Evolutionary conservation across 495 filamentous ascomycete species (phyloP).

Genomic region (Penicillium roqueforti): DNA sequence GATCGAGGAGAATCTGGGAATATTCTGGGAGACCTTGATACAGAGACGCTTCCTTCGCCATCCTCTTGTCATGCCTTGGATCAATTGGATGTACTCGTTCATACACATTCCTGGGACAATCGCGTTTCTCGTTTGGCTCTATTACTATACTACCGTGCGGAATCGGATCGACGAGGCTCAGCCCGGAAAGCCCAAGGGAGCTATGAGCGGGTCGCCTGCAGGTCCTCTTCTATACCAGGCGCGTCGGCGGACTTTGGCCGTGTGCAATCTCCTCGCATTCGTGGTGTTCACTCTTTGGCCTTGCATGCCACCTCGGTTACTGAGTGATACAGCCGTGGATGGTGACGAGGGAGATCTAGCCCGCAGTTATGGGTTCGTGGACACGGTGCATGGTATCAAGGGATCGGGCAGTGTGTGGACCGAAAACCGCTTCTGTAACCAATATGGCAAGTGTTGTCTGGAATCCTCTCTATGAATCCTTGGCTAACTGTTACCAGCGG

Average conservation of each 20-base stretch:
- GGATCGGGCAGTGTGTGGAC: conserved; percentile 69
- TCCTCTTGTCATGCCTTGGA: conserved; percentile 41
- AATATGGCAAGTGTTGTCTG: conserved; percentile 45
- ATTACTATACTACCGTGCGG: conserved; percentile 59
- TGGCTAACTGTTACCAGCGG: conserved; percentile 42
- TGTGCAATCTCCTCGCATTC: conserved; percentile 74
- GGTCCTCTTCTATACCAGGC: conserved; percentile 55
- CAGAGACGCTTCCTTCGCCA: conserved; percentile 52
- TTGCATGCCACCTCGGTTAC: conserved; percentile 74
- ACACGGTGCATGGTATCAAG: conserved; percentile 65
- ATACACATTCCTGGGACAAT: conserved; percentile 82
- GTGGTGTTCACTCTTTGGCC: conserved; percentile 74
- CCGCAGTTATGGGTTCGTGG: conserved; percentile 63
- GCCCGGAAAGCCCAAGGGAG: conserved; percentile 31
- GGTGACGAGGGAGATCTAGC: conserved; percentile 44
- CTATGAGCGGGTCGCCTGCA: conserved; percentile 37
- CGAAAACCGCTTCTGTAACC: conserved; percentile 64
- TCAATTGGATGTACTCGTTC: conserved; percentile 70
- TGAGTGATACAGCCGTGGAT: conserved; percentile 48
- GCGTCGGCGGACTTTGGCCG: conserved; percentile 63
- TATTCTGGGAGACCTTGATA: conserved; percentile 54
- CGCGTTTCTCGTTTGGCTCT: conserved; percentile 62
- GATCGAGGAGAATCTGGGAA: conserved; percentile 49
- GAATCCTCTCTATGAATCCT: neutral
- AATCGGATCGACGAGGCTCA: conserved; percentile 39